Base-by-base conservation (phyloP, 805 yeast species). In the Teunomyces pallodes region DNA sequence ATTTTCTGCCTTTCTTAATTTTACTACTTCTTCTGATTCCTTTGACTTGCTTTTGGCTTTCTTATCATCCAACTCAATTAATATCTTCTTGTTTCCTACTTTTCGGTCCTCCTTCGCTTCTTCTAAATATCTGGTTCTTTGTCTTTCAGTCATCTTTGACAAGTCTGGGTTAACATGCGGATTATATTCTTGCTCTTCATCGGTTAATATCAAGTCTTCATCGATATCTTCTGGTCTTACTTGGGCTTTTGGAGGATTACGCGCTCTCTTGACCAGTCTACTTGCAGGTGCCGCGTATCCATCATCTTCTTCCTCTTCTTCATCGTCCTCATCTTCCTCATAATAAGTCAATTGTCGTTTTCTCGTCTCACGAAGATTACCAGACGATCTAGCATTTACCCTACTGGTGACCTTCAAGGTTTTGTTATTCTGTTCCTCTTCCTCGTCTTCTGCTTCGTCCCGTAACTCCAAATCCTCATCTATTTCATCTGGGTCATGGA, bases 1-100 rank as follows among this genome's bases (percentile, higher is more conserved):
- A 58, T 82, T 84, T 63, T 92, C 99, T 0, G 95, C 88, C 53
- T 90, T 83, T 40, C 90, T 79, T 49, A 89, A 66, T 42, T 87
- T 88, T 35, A 83, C 77, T 67, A 91, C 96, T 64, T 92, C 97
- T 49, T 85, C 96, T 0, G 95, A 84, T 46, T 87, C 76, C 31
- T 76, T 75, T 51, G 79, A 79, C 61, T 81, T 82, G 51, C 76
- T 74, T 36, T 64, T 61, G 24, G 69, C 66, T 43, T 30, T 73
- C 30, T 48, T 53, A 32, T 61, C 65, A 45, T 61, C 69, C 53
- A 70, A 56, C 43, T 66, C 69, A 6, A 65, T 58, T 41, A 66
- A 65, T 42, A 55, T 57, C 45, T 54, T 57, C 29, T 54, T 47
- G 17, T 49, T 33, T 26, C 47, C 42, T 33, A 29, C 33, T 13